These are phyloP conservation scores for Pichia terricola DNA, from an alignment of 1,139 yeast species.

Conservation along the genomic window DNA sequence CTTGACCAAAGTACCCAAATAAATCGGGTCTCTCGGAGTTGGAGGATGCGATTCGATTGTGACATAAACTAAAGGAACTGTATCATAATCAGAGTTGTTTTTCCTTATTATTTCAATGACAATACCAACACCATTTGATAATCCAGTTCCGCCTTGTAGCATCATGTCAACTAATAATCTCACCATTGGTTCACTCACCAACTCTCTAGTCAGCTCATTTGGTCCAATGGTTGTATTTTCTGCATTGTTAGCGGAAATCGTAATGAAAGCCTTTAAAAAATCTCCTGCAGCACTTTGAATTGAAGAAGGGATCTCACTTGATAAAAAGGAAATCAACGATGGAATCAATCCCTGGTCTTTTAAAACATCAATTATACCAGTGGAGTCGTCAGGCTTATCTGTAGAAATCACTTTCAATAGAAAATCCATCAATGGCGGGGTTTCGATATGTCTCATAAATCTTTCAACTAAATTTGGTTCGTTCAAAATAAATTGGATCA, in stretches of 20 bases:
- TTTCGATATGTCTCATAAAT: constrained; percentile 69
- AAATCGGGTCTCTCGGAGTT: constrained; percentile 87
- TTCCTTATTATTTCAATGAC: constrained; percentile 91
- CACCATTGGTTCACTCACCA: constrained; percentile 68
- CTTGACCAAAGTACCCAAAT: constrained; percentile 76
- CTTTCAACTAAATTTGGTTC: constrained; percentile 57
- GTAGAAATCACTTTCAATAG: constrained; percentile 66
- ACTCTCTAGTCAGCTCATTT: constrained; percentile 83
- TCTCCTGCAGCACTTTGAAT: constrained; percentile 93
- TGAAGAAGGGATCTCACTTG: constrained; percentile 43
- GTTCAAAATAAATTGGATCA: constrained; percentile 60
- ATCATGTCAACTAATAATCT: constrained; percentile 63
- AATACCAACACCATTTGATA: constrained; percentile 93
- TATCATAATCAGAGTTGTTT: constrained; percentile 92
- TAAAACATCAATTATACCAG: constrained; percentile 67
- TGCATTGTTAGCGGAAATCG: constrained; percentile 84
- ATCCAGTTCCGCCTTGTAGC: constrained; percentile 85
- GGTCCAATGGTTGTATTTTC: constrained; percentile 92
- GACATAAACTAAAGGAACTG: constrained; percentile 77
- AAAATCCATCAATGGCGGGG: constrained; percentile 83
- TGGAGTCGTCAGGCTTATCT: constrained; percentile 67
- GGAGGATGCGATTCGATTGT: constrained; percentile 93
- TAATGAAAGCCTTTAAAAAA: constrained; percentile 83
- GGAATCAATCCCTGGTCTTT: constrained; percentile 57
- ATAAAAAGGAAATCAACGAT: constrained; percentile 48